A percentile compares a stretch with the other conserved stretches of the same genome.
These are phyloP conservation scores for Aquilaria agallochum DNA, from an alignment of 441 rosid genomes.

Conservation along the genomic window DNA sequence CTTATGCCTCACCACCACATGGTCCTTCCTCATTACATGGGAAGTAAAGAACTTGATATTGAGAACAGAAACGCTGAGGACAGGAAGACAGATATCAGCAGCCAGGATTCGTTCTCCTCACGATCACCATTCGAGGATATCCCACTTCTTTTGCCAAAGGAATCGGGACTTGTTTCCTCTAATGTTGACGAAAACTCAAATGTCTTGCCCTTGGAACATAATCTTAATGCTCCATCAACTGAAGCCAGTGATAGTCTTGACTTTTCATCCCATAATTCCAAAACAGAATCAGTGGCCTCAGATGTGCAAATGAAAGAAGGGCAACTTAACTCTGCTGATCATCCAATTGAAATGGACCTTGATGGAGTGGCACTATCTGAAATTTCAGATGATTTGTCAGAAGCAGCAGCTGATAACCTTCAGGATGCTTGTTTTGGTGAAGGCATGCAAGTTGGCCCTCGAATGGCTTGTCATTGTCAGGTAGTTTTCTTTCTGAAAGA, in stretches of 20 bases:
- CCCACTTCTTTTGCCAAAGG: slow-evolving; percentile 57
- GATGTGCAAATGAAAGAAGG: slow-evolving; percentile 21
- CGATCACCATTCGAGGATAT: slow-evolving; percentile 55
- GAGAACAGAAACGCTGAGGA: slow-evolving; percentile 25
- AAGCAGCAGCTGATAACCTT: slow-evolving; percentile 27
- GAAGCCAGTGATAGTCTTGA: slow-evolving; percentile 8
- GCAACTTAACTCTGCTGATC: slow-evolving; percentile 19
- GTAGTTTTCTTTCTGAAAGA: slow-evolving; percentile 22
- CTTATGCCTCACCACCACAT: slow-evolving; percentile 79
- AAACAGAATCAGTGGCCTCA: slow-evolving; percentile 17
- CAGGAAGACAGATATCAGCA: slow-evolving; percentile 29
- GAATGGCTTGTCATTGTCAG: slow-evolving; percentile 51
- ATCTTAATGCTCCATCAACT: slow-evolving; percentile 17
- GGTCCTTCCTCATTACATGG: slow-evolving; percentile 84
- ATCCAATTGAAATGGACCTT: slow-evolving; percentile 13
- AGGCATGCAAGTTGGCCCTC: slow-evolving; percentile 39
- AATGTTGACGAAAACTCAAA: slow-evolving; percentile 22
- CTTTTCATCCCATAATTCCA: slow-evolving; percentile 17
- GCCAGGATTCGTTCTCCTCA: slow-evolving; percentile 53
- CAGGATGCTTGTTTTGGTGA: slow-evolving; percentile 19
- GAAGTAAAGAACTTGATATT: slow-evolving; percentile 56
- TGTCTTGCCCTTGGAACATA: slow-evolving; percentile 7
- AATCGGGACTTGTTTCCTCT: slow-evolving; percentile 15
- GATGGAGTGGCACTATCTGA: slow-evolving; percentile 12
- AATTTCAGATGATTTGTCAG: slow-evolving; percentile 25